Base-by-base conservation (phyloP, 495 filamentous ascomycete genomes). In the Cudoniella acicularis region DNA sequence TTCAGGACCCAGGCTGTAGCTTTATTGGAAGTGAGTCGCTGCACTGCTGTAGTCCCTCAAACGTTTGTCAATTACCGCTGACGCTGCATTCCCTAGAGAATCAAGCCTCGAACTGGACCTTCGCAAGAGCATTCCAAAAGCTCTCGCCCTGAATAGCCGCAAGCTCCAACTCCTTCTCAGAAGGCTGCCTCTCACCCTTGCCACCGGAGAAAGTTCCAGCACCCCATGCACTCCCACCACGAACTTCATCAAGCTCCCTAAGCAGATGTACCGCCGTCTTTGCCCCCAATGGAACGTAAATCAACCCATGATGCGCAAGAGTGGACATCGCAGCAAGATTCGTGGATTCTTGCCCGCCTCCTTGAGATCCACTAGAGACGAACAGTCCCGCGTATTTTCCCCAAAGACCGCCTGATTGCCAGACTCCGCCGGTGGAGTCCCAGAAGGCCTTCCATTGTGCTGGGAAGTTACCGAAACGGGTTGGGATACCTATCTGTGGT, bases 401-500 rank as follows among this genome's bases (percentile, higher is more conserved):
- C 79, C 83, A 88, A 80, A 83, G 91, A 61, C 79, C 85, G 57
- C 92, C 91, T 11, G 73, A 67, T 25, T 72, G 63, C 87, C 88
- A 90, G 3, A 27, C 17, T 16, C 30, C 18, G 17, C 59, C 59
- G 30, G 59, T 57, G 23, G 43, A 26, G 30, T 62, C 59, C 59
- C 59, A 62, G 10, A 57, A 60, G 17, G 59, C 69, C 80, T 92
- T 96, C 87, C 87, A 97, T 76, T 98, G 93, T 21, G 87, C 91
- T 30, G 93, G 92, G 80, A 96, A 93, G 84, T 95, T 96, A 71
- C 94, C 93, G 77, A 88, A 97, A 54, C 94, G 87, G 10, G 93
- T 97, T 23, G 93, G 93, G 73, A 98, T 91, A 65, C 93, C 93
- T 60, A 21, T 11, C 30, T 3, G 18, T 23, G 23, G n/a, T 20